Evolutionary conservation across 202 grass and related monocot genomes (phyloP).

Genomic region (Musa balbisiana): DNA sequence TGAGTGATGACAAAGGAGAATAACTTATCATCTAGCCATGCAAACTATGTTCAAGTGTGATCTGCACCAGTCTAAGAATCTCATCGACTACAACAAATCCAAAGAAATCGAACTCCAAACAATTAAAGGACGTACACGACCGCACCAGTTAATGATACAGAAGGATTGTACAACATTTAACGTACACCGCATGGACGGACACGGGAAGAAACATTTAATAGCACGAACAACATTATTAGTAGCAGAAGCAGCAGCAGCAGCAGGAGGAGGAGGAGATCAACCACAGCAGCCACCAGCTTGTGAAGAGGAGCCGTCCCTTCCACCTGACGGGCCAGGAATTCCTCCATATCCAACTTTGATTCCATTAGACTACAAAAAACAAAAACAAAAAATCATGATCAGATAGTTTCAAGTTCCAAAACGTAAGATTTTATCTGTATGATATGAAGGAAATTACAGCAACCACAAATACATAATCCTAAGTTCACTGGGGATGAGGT

Average conservation of each 20-base stretch:
- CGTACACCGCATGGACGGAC: not conserved
- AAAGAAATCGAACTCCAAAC: no score
- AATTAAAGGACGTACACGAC: no score
- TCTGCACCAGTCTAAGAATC: no score
- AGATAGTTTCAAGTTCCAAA: not conserved
- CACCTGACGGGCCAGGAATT: slow-evolving; percentile 9
- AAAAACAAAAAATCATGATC: not conserved
- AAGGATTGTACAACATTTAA: not conserved
- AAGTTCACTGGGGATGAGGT: no score
- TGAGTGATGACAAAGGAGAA: no score
- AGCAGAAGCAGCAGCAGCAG: slow-evolving; percentile 13
- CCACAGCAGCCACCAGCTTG: slow-evolving; percentile 27
- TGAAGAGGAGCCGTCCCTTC: slow-evolving; percentile 21
- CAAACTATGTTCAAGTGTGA: no score
- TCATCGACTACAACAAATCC: no score
- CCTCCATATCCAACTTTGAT: slow-evolving; percentile 24
- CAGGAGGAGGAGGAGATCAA: not conserved
- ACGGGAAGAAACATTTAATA: not conserved
- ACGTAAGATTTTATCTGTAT: not conserved
- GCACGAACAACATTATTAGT: not conserved
- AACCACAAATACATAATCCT: no score
- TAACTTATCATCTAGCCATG: no score
- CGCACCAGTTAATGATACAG: not conserved
- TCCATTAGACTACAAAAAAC: slow-evolving; percentile 18
- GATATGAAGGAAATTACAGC: not conserved